Evolutionary conservation across 208 protist species (phyloP).

Genomic region (Acanthamoeba sp.): DNA sequence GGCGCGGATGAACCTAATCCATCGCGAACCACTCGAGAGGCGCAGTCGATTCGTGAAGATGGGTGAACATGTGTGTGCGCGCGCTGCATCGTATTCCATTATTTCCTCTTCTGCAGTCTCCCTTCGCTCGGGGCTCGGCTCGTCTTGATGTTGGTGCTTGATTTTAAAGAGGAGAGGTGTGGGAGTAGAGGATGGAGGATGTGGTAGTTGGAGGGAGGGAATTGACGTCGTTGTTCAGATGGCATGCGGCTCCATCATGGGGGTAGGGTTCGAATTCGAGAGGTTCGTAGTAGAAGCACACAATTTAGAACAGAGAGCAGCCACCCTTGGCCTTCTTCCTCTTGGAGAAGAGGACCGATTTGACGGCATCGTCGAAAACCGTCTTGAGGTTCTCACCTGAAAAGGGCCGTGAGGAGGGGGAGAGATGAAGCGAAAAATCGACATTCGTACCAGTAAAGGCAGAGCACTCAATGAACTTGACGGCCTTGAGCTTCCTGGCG

Average conservation of each 20-base stretch:
- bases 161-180: neutral
- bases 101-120: neutral
- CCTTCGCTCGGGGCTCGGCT: neutral
- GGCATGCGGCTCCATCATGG: neutral
- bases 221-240: neutral
- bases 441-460: slow-evolving; percentile 92
- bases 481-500: slow-evolving; percentile 89
- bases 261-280: neutral
- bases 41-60: neutral
- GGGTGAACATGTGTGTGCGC: neutral
- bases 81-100: neutral
- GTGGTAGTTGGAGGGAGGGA: neutral
- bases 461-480: slow-evolving; percentile 94
- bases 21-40: neutral
- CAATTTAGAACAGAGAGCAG: slow-evolving; percentile 80
- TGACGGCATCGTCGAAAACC: slow-evolving; percentile 92
- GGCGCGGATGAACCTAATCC: neutral
- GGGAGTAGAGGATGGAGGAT: neutral
- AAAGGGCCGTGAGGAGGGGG: neutral
- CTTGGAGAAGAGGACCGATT: slow-evolving; percentile 79
- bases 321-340: slow-evolving; percentile 70
- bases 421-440: neutral
- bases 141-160: neutral
- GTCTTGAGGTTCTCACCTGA: slow-evolving; percentile 86
- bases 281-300: neutral